Percentiles rank a stretch among this genome's conserved stretches.
phyloP scores from a whole-genome alignment of 2,329 filamentous ascomycete species.

The Lojkania enalia region DNA sequence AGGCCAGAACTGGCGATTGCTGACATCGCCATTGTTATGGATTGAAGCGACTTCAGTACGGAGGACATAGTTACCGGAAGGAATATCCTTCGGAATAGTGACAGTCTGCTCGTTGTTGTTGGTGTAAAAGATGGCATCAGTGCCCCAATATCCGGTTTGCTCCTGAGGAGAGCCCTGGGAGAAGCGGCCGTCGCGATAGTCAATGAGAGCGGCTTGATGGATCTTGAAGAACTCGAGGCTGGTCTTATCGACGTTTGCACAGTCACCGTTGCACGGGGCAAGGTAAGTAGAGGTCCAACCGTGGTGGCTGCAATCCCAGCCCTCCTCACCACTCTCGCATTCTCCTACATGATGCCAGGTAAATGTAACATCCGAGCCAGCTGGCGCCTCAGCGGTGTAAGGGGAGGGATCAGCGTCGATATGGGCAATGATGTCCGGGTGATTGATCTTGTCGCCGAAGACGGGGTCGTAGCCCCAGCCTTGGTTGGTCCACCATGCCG shows the following conservation, averaged over 20 bases:
- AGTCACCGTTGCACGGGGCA: conserved; percentile 40
- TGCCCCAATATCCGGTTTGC: conserved; percentile 37
- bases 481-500: conserved; percentile 39
- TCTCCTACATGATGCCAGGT: conserved; percentile 35
- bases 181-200: conserved; percentile 34
- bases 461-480: conserved; percentile 39
- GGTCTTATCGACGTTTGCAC: conserved; percentile 34
- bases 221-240: conserved; percentile 42
- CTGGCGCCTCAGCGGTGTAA: conserved; percentile 32
- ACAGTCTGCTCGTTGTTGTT: conserved; percentile 36
- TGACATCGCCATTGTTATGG: conserved; percentile 39
- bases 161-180: conserved; percentile 23
- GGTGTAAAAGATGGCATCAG: conserved; percentile 41
- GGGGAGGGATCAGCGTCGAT: conserved; percentile 33
- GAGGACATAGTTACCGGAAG: conserved; percentile 41
- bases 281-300: conserved; percentile 39
- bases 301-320: conserved; percentile 41
- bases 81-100: conserved; percentile 37
- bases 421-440: conserved; percentile 38
- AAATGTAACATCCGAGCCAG: conserved; percentile 36
- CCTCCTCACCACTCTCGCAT: conserved; percentile 29
- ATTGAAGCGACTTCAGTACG: conserved; percentile 41
- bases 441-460: conserved; percentile 29
- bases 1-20: conserved; percentile 40
- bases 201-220: conserved; percentile 30